phyloP scores from a whole-genome alignment of 257 asterid species.

The Gynochthodes officinalis region DNA sequence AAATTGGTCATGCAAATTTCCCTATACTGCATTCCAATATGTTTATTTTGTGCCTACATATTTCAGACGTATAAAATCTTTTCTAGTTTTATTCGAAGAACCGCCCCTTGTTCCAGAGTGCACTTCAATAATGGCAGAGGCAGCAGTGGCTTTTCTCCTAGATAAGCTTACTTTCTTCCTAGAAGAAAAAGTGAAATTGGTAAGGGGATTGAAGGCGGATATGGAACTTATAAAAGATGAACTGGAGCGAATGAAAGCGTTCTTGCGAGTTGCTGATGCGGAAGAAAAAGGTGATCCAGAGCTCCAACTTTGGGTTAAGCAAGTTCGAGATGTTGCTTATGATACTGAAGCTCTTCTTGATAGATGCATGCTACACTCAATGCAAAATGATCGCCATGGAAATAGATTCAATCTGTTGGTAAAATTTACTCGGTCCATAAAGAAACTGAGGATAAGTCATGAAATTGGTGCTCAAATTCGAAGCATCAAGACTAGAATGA shows the following conservation, averaged over 20 bases:
- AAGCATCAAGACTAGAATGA: constrained; percentile 18
- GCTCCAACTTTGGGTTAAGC: constrained; percentile 33
- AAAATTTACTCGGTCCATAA: constrained; percentile 1
- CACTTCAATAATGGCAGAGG: background rate
- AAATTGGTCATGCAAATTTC: too few species aligned
- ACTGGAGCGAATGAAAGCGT: constrained; percentile 9
- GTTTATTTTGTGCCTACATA: background rate
- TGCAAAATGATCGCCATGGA: background rate
- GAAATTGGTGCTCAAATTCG: constrained; percentile 20
- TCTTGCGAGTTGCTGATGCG: constrained; percentile 29
- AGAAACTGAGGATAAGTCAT: constrained; percentile 1
- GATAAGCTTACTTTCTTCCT: background rate
- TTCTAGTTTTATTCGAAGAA: background rate
- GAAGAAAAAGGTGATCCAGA: constrained; percentile 22
- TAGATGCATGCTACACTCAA: constrained; percentile 18
- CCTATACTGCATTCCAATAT: background rate
- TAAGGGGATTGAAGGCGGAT: background rate
- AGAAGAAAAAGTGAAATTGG: background rate
- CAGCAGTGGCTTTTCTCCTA: background rate
- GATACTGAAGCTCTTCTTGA: constrained; percentile 27
- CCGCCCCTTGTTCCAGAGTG: background rate
- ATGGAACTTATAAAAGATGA: background rate
- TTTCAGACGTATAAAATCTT: background rate
- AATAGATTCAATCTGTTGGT: background rate
- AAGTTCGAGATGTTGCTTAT: constrained; percentile 29